A percentile compares a stretch with the other conserved stretches of the same genome.
These are phyloP conservation scores for Pseudopithomyces chartarum DNA, from an alignment of 2,329 filamentous ascomycete species.

Conservation along the genomic window DNA sequence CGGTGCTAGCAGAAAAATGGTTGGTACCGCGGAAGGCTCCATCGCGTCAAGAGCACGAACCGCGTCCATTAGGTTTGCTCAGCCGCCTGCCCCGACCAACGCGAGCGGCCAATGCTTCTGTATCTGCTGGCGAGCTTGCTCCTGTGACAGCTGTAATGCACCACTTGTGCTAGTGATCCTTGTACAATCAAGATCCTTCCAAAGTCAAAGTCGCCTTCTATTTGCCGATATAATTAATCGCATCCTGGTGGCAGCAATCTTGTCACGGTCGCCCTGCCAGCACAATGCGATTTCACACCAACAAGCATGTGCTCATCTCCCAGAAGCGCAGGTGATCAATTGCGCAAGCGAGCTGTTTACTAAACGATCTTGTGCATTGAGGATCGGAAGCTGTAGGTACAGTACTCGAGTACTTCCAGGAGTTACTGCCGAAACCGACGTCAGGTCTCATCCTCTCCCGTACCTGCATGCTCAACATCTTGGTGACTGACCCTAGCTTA, in stretches of 20 bases:
- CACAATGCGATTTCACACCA: neutral
- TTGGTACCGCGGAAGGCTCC: neutral
- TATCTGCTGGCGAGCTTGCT: neutral
- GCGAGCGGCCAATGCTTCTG: neutral
- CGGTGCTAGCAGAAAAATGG: neutral
- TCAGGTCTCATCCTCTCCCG: neutral
- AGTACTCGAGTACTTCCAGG: too few species aligned
- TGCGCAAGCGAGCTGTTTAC: neutral
- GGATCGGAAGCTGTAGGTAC: neutral
- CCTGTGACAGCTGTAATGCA: conserved; percentile 8
- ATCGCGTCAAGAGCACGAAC: conserved; percentile 6
- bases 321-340: neutral
- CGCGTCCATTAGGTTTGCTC: conserved; percentile 5
- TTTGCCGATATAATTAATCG: neutral
- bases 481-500: neutral
- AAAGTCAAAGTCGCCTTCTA: neutral
- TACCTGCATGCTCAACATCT: neutral
- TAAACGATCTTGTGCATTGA: neutral
- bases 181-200: neutral
- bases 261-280: neutral
- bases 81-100: neutral
- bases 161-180: neutral
- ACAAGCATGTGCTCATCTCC: neutral
- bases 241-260: neutral
- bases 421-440: too few species aligned